phyloP scores from a whole-genome alignment of 2,329 filamentous ascomycete species.

The Pseudogymnoascus sp. region DNA sequence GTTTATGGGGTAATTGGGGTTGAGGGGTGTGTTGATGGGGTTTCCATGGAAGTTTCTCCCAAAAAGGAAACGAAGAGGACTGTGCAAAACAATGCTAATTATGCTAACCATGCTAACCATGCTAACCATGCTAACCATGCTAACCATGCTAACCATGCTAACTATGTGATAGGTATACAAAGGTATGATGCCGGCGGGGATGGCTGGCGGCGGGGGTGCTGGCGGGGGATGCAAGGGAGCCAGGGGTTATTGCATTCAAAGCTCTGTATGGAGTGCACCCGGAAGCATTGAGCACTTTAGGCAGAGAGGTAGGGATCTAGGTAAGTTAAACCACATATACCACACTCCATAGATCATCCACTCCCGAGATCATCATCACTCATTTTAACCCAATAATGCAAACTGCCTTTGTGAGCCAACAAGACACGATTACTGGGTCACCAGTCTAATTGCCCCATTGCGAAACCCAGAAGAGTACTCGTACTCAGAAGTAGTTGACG shows the following conservation, averaged over 20 bases:
- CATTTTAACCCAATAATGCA: conserved; percentile 5
- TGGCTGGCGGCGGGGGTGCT: neutral
- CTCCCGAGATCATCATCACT: neutral
- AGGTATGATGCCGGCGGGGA: neutral
- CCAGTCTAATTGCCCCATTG: neutral
- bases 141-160: too few relatives aligned
- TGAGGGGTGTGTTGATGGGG: too few relatives aligned
- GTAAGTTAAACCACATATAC: neutral
- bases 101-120: too few relatives aligned
- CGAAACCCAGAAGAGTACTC: neutral
- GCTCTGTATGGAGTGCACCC: neutral
- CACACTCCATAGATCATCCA: neutral
- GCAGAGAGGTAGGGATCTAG: conserved; percentile 1
- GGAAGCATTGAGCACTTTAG: neutral
- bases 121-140: too few relatives aligned
- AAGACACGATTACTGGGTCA: neutral
- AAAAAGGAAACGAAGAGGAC: neutral
- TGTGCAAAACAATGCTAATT: neutral
- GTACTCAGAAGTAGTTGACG: neutral
- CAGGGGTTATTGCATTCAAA: neutral
- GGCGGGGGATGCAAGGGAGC: neutral
- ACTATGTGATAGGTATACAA: neutral
- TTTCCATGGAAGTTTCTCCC: neutral
- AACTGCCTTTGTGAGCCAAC: conserved; percentile 2
- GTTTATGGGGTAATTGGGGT: neutral